Conservation (phyloP, 1,139 yeast genomes). For the Maudiozyma humilis region DNA sequence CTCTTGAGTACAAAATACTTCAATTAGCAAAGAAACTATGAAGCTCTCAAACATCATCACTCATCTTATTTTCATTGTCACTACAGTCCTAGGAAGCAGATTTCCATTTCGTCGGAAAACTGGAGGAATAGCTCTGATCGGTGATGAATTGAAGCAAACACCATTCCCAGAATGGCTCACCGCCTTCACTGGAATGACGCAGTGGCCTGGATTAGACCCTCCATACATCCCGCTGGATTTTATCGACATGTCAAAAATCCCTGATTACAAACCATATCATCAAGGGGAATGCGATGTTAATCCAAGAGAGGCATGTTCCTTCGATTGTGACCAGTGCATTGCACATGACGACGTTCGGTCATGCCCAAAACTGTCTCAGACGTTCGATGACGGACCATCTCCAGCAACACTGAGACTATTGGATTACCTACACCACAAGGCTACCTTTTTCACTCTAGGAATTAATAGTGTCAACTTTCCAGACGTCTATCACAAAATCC, state of each 20-base stretch:
- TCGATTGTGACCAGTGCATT: constrained; percentile 77
- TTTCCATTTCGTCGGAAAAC: not conserved
- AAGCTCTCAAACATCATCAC: not conserved
- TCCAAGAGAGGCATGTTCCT: constrained; percentile 55
- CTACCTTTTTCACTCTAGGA: constrained; percentile 84
- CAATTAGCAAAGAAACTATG: not conserved
- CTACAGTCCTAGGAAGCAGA: not conserved
- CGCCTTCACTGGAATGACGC: constrained; percentile 59
- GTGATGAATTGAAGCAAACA: constrained; percentile 17
- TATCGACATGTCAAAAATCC: constrained; percentile 48
- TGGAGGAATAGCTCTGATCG: constrained; percentile 11
- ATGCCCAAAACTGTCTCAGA: constrained; percentile 69
- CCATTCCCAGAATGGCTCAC: constrained; percentile 76
- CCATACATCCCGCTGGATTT: constrained; percentile 78
- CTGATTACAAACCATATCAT: constrained; percentile 41
- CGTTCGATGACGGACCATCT: constrained; percentile 94
- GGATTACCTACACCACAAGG: constrained; percentile 41
- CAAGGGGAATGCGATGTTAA: constrained; percentile 54
- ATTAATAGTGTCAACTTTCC: constrained; percentile 71
- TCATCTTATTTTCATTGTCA: not conserved
- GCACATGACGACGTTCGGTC: constrained; percentile 70
- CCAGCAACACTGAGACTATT: constrained; percentile 57
- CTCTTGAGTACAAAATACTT: no score
- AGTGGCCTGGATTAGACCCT: constrained; percentile 83
- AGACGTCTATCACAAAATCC: constrained; percentile 53